Percentiles rank a stretch among this genome's conserved stretches.
Evolutionary conservation across 2,329 filamentous ascomycete genomes (phyloP).

Genomic region (Septoria petroselini): DNA sequence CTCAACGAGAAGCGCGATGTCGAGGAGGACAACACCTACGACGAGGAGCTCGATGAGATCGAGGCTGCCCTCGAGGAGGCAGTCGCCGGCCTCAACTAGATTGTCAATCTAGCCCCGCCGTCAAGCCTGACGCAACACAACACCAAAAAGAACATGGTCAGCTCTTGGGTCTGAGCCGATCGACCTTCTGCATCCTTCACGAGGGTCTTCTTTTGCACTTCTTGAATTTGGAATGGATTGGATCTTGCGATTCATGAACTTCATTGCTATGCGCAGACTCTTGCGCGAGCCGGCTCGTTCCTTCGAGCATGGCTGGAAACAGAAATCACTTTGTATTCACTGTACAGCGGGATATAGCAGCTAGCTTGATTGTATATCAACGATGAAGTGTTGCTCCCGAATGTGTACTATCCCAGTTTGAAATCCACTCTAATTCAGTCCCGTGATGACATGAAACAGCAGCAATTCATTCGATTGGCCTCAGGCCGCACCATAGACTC

Average conservation of each 20-base stretch:
- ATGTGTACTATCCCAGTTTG: no score
- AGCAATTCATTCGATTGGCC: no score
- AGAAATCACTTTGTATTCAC: neutral
- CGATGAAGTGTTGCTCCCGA: no score
- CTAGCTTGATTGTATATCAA: no score
- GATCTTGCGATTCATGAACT: neutral
- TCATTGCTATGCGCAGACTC: conserved; percentile 6
- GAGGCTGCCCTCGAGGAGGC: conserved; percentile 15
- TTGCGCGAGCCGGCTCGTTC: conserved; percentile 12
- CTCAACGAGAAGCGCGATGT: conserved; percentile 8
- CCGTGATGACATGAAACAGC: no score
- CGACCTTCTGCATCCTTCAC: neutral
- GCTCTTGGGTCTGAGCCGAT: conserved; percentile 8
- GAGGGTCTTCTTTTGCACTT: neutral
- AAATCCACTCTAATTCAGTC: no score
- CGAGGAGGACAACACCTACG: conserved; percentile 13
- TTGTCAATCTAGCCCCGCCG: no score
- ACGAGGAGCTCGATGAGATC: conserved; percentile 12
- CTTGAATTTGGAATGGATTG: neutral
- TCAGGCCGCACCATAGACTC: no score
- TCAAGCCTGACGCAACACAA: neutral
- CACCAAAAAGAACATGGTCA: conserved; percentile 6
- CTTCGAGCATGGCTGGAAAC: conserved; percentile 5
- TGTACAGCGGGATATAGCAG: conserved; percentile 2
- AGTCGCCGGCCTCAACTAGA: no score